These are phyloP conservation scores for Colletotrichum lindemuthianum DNA, from an alignment of 2,329 filamentous ascomycete genomes.

Conservation along the genomic window DNA sequence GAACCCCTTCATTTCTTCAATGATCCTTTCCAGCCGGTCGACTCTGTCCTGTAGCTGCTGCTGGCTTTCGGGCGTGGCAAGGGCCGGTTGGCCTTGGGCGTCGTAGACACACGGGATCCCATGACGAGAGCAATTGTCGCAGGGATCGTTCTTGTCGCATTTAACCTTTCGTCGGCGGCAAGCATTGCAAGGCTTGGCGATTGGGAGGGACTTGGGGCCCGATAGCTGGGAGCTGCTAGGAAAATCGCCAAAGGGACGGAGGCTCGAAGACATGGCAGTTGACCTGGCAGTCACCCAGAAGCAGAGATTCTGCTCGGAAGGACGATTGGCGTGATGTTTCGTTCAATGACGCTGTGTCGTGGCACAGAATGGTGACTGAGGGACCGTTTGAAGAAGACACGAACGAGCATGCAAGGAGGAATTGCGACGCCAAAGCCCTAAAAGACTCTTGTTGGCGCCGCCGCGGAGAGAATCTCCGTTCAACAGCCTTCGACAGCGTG, in stretches of 20 bases:
- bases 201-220: slow-evolving; percentile 6
- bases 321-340: background rate
- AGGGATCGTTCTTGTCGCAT: slow-evolving; percentile 34
- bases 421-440: slow-evolving; percentile 14
- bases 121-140: slow-evolving; percentile 26
- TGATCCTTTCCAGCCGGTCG: slow-evolving; percentile 25
- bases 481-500: background rate
- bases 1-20: slow-evolving; percentile 27
- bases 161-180: slow-evolving; percentile 33
- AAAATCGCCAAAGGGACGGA: too few species aligned
- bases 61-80: slow-evolving; percentile 21
- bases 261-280: slow-evolving; percentile 9
- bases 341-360: background rate
- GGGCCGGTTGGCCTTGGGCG: slow-evolving; percentile 8
- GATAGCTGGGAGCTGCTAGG: too few species aligned
- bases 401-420: too few species aligned
- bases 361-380: background rate
- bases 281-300: background rate
- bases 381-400: background rate
- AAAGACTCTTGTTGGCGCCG: slow-evolving; percentile 10
- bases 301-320: slow-evolving; percentile 18
- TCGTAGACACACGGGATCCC: slow-evolving; percentile 33
- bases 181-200: slow-evolving; percentile 31
- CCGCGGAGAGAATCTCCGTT: background rate
- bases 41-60: slow-evolving; percentile 31